Evolutionary conservation across 495 filamentous ascomycete genomes (phyloP).

Genomic region (Aspergillus haitiensis): DNA sequence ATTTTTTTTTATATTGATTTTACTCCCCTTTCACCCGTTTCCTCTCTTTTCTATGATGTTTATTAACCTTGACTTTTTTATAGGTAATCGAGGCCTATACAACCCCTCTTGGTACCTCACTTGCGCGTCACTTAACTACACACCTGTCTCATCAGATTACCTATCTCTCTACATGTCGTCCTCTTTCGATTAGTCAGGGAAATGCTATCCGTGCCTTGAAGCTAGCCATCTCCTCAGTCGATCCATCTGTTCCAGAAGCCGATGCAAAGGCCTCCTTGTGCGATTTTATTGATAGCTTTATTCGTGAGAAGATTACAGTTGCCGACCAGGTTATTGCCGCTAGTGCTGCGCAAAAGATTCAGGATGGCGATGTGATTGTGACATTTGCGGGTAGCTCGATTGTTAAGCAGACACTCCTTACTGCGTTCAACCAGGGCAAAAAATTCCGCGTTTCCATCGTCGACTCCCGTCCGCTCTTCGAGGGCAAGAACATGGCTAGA

Average conservation of each 20-base stretch:
- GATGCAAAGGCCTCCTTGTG: conserved; percentile 75
- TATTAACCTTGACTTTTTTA: not conserved
- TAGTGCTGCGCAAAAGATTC: conserved; percentile 71
- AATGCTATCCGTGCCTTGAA: conserved; percentile 96
- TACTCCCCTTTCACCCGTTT: conserved; percentile 7
- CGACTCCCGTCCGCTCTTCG: conserved; percentile 77
- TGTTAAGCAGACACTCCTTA: conserved; percentile 74
- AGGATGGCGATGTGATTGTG: conserved; percentile 76
- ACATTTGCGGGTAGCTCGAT: conserved; percentile 89
- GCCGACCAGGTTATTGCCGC: conserved; percentile 81
- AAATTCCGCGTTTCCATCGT: conserved; percentile 81
- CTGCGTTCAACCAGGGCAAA: conserved; percentile 66
- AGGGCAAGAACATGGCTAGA: conserved; percentile 74
- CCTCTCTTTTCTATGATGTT: not conserved
- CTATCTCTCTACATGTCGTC: conserved; percentile 86
- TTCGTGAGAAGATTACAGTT: conserved; percentile 82
- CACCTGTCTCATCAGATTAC: conserved; percentile 94
- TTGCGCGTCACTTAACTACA: conserved; percentile 88
- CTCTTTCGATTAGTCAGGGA: conserved; percentile 90
- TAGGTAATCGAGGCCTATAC: conserved; percentile 90
- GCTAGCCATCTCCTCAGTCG: conserved; percentile 79
- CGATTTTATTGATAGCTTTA: conserved; percentile 82
- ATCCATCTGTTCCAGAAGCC: conserved; percentile 74
- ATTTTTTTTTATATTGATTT: not conserved
- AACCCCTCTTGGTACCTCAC: conserved; percentile 76